Base-by-base conservation (phyloP, 495 filamentous ascomycete genomes). In the Neurospora cerealis region DNA sequence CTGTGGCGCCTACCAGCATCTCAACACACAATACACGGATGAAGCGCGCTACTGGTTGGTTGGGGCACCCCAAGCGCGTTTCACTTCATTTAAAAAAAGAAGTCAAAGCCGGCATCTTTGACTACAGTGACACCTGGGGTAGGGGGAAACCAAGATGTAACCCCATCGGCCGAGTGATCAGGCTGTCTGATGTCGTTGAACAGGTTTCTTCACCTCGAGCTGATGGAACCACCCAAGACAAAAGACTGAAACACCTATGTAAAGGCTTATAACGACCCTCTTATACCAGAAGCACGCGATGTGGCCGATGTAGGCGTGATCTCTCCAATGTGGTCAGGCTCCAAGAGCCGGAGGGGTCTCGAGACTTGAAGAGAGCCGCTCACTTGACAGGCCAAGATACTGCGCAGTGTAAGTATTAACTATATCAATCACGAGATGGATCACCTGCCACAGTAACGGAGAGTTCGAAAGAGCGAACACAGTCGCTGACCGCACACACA, bases 31-130 rank as follows among this genome's bases (percentile, higher is more conserved):
- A 81, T 80, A 82, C 79, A 72, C 40, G 75, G 48, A 62, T 77
- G 78, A 78, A 74, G 79, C 78, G 76, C 75, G 78, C 46, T n/a
- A 48, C 41, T 78, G 78, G 78, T 81, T 82, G 80, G 80, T 76
- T 74, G 62, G 72, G 73, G 66, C 46, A 71, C 69, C 41, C 69
- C 70, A 77, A 75, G 79, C 77, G 79, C 77, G 79, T 78, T 78
- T 78, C 78, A 77, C 74, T 81, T 73, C 73, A 79, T 79, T 78
- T 80, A 78, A 75, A 76, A 77, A 80, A 75, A 77, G 75, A 73
- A 78, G 74, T 77, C 73, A 77, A 77, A 76, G 70, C 79, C 74
- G 75, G 69, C 54, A 75, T 69, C 60, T 71, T 17, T 36, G 24
- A 34, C 28, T 66, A 66, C 28, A 15, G 8, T 28, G 28, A 66